Conservation (phyloP, 2,329 filamentous ascomycete genomes). For the Fusarium globosum region DNA sequence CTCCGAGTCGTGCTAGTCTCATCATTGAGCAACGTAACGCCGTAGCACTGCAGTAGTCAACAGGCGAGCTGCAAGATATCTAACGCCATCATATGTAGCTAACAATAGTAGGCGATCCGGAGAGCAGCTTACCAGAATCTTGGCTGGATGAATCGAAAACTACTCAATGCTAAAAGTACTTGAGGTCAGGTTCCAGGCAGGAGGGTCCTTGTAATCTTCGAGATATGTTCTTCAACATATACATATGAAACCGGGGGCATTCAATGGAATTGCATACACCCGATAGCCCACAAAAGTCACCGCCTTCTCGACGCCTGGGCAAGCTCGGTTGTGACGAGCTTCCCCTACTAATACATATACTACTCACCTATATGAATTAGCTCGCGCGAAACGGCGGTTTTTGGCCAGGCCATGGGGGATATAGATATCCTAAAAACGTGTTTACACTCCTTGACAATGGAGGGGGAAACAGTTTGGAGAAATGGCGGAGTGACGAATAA, state of each 20-base stretch:
- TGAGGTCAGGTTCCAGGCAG: neutral
- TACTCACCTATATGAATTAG: conserved; percentile 3
- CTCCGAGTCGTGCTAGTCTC: conserved; percentile 39
- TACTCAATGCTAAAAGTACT: neutral
- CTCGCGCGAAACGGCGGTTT: conserved; percentile 20
- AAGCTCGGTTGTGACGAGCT: conserved; percentile 11
- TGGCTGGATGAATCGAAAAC: neutral
- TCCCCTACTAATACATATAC: neutral
- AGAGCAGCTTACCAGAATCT: neutral
- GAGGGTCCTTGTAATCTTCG: neutral
- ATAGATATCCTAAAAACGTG: neutral
- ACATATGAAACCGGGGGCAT: neutral
- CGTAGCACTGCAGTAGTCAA: conserved; percentile 13
- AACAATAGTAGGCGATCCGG: neutral
- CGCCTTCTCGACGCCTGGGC: neutral
- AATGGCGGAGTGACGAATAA: neutral
- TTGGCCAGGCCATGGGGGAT: neutral
- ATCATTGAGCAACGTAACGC: conserved; percentile 33
- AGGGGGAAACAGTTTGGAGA: neutral
- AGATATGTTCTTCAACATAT: neutral
- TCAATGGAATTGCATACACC: neutral
- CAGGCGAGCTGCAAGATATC: conserved; percentile 5
- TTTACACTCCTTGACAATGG: no score
- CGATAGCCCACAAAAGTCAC: neutral
- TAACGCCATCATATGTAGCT: neutral